Evolutionary conservation across 2,329 filamentous ascomycete genomes (phyloP), one percentile per base, ranked within the genome.

Genomic region (Orbilia oligospora): DNA sequence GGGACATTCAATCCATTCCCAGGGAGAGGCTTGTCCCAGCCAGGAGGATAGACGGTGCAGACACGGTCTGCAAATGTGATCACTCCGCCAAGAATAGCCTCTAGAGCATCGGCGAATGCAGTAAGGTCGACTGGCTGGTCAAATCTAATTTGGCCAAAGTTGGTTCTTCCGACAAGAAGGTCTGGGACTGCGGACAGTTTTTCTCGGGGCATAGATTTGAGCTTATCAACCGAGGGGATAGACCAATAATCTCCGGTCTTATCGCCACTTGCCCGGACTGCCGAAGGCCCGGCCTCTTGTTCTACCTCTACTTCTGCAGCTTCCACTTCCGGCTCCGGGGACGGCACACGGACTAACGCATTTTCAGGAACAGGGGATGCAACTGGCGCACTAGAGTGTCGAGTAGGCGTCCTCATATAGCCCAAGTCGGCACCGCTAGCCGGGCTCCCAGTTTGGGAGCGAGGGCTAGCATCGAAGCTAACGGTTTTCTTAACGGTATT

Each of bases 1-100:
- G 94, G 94, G 6, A 97, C 93, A 82, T 99, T 99, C 80, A 99
- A 88, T 5, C 93, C 95, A 83, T 94, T 93, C 73, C 97, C 96
- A 73, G 91, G 88, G 0, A 91, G 88, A 16, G 96, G 94, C 85
- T 97, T 99, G 83, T 90, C 90, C 4, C 88, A 88, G 53, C 91
- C 88, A 3, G 90, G 82, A 3, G 87, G 91, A 83, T 99, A 99
- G 6, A 98, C 96, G 0, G 95, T 97, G 24, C 93, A 93, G 8
- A 91, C 91, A 41, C 96, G 92, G 63, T 91, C 88, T 51, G 89
- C 88, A 61, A 98, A 89, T 66, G 90, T 87, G 41, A 98, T 92
- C 81, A 97, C 91, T 27, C 88, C 89, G 58, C 89, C 92, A 64
- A 89, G 91, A 24, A 99, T 88, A n/a, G 93, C 89, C 80, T 97